These are phyloP conservation scores for Porogramme epimiltina DNA, from an alignment of 1,284 basidiomycete genomes.

Conservation along the genomic window DNA sequence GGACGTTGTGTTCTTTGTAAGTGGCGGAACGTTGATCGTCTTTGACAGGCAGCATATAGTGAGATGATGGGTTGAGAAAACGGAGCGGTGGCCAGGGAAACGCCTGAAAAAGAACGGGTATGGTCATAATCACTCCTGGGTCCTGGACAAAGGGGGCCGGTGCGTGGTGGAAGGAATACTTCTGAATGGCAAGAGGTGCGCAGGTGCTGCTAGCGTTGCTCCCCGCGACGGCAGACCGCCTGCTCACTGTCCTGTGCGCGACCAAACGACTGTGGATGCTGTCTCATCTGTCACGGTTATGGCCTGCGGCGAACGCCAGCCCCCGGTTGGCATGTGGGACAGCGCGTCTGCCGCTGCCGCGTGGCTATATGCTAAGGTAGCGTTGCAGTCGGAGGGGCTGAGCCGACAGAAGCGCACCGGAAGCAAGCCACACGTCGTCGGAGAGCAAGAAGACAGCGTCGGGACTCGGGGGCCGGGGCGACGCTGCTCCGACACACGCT, in stretches of 20 bases:
- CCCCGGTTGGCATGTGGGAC: too few species aligned
- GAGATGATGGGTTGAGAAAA: background rate
- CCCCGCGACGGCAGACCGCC: background rate
- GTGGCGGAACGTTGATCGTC: conserved; percentile 17
- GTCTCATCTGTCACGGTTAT: conserved; percentile 13
- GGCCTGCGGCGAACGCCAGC: too few species aligned
- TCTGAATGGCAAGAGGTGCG: conserved; percentile 6
- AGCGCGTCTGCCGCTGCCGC: background rate
- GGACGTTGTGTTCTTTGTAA: conserved; percentile 21
- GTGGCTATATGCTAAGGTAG: background rate
- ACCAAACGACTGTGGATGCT: conserved; percentile 22
- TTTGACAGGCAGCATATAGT: background rate
- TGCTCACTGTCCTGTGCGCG: background rate
- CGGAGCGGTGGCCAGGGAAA: background rate
- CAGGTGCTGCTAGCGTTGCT: background rate
- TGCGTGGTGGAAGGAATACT: conserved; percentile 3
- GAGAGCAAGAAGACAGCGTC: too few species aligned
- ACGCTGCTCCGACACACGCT: too few species aligned
- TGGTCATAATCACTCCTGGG: background rate
- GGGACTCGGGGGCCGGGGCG: too few species aligned
- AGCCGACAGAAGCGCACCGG: too few species aligned
- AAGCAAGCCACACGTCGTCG: too few species aligned
- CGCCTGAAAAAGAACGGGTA: background rate
- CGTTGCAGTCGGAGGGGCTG: too few species aligned
- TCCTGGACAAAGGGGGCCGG: background rate